These are phyloP conservation scores for Knoxia roxburghii DNA, from an alignment of 257 asterid species.

Conservation along the genomic window DNA sequence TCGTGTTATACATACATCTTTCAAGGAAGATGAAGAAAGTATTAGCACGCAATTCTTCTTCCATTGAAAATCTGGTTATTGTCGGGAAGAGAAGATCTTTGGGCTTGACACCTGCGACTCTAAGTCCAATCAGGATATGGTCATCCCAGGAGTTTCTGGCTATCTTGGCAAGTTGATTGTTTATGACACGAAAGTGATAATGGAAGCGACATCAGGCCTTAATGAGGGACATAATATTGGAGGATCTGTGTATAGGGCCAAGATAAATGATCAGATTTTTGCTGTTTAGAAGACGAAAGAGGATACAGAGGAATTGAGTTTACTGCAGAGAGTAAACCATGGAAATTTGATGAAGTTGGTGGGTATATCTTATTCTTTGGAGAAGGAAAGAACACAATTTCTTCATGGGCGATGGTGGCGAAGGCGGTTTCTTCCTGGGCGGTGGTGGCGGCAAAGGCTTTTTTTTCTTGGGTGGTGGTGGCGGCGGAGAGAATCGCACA, in stretches of 20 bases:
- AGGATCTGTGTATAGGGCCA: conserved; percentile 58
- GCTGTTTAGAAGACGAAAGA: conserved; percentile 61
- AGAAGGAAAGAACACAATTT: conserved; percentile 38
- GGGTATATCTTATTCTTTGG: conserved; percentile 70
- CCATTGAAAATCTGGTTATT: no score
- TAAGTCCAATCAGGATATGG: conserved; percentile 47
- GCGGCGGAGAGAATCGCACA: no score
- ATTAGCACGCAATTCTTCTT: conserved; percentile 26
- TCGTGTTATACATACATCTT: conserved; percentile 19
- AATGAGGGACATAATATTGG: conserved; percentile 46
- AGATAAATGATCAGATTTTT: conserved; percentile 32
- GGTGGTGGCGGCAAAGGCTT: no score
- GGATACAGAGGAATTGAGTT: conserved; percentile 48
- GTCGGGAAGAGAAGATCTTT: no score
- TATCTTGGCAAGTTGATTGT: conserved; percentile 54
- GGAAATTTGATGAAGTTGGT: conserved; percentile 58
- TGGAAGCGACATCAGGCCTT: conserved; percentile 56
- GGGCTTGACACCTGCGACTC: conserved; percentile 20
- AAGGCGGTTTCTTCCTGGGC: no score
- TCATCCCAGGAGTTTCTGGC: conserved; percentile 72
- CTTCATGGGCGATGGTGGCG: no score
- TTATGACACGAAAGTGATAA: conserved; percentile 48
- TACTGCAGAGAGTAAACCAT: conserved; percentile 63
- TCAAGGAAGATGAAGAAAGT: conserved; percentile 32
- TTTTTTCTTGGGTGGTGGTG: no score